These are phyloP conservation scores for Speleostelium caveatum DNA, from an alignment of 78 protist genomes.

Conservation along the genomic window DNA sequence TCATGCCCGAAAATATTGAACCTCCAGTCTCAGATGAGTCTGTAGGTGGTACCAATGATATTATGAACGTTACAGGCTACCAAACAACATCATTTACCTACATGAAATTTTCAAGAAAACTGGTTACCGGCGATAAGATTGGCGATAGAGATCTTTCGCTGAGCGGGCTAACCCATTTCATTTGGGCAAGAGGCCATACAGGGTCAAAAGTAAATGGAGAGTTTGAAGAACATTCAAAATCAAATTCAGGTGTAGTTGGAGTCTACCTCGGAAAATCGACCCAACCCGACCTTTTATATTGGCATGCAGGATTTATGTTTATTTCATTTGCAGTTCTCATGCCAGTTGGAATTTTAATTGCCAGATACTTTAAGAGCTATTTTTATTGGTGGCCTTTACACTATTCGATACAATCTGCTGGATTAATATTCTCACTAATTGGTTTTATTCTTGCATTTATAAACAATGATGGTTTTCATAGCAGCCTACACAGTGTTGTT, in stretches of 20 bases:
- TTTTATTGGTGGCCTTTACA: not conserved
- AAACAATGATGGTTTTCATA: not conserved
- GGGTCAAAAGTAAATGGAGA: not conserved
- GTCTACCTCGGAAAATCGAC: not conserved
- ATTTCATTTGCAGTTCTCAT: not conserved
- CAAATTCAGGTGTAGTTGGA: not conserved
- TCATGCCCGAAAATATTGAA: not conserved
- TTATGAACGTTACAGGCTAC: conserved; percentile 13
- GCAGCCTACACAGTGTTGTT: not conserved
- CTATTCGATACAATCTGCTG: not conserved
- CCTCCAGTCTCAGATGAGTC: conserved; percentile 50
- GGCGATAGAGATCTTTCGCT: too few species aligned
- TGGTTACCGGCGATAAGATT: conserved; percentile 36
- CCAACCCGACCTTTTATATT: not conserved
- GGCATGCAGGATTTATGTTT: not conserved
- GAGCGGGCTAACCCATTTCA: conserved; percentile 1
- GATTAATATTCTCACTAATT: not conserved
- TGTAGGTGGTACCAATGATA: conserved; percentile 1
- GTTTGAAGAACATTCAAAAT: not conserved
- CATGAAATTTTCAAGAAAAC: conserved; percentile 12
- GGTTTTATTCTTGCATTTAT: not conserved
- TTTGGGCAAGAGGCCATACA: too few species aligned
- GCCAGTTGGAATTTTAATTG: not conserved
- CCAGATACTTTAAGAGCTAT: not conserved
- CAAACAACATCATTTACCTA: conserved; percentile 27